These are phyloP conservation scores for Suillus decipiens DNA, from an alignment of 768 basidiomycete genomes.

Conservation along the genomic window DNA sequence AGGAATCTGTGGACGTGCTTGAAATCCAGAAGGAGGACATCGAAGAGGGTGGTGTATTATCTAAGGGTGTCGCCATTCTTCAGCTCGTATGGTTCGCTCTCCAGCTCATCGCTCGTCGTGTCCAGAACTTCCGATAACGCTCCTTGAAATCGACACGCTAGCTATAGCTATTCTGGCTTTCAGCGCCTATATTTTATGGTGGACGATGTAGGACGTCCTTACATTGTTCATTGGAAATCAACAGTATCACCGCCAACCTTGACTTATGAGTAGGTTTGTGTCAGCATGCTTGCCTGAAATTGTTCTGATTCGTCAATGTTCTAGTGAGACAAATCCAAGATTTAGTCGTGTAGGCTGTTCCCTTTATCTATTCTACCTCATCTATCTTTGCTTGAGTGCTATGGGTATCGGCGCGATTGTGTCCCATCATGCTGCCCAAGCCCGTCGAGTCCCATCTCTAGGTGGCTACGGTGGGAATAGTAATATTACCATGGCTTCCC, in stretches of 20 bases:
- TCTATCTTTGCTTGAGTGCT: no score
- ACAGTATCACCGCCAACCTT: no score
- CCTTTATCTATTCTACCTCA: no score
- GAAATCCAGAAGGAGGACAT: not conserved
- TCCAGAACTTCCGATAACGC: not conserved
- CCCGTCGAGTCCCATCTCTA: no score
- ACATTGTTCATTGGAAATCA: not conserved
- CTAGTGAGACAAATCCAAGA: no score
- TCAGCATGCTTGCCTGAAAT: not conserved
- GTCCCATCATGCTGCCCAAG: no score
- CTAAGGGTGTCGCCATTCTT: not conserved
- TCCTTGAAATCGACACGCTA: not conserved
- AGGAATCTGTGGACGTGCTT: not conserved
- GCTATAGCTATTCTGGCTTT: not conserved
- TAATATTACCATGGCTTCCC: no score
- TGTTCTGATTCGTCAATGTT: not conserved
- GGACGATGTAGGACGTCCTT: not conserved
- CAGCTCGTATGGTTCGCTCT: not conserved
- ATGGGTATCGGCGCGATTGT: no score
- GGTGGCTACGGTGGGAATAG: no score
- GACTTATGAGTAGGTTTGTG: not conserved
- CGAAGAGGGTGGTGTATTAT: fast-evolving
- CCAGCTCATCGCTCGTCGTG: not conserved
- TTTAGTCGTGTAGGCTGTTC: no score
- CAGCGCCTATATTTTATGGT: not conserved